Conservation (phyloP, 345 rosid genomes). For the Citrus medica region DNA sequence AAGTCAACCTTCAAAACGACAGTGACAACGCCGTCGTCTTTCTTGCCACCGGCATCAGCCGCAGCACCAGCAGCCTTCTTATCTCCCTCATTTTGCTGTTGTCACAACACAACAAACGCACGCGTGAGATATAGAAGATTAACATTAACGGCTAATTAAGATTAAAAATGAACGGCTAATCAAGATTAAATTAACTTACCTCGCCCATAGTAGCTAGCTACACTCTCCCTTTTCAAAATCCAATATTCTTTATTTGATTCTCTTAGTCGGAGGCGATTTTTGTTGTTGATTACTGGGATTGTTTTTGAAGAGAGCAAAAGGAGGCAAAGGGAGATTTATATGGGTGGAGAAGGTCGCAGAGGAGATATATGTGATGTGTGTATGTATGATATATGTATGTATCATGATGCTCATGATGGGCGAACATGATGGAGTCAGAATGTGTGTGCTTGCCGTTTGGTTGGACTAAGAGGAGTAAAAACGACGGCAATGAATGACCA, state of each 20-base stretch:
- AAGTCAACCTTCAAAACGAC: slow-evolving; percentile 67
- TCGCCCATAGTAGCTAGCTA: slow-evolving; percentile 34
- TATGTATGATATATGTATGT: slow-evolving; percentile 6
- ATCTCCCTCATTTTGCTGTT: slow-evolving; percentile 36
- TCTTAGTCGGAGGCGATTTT: background rate
- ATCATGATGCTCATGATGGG: background rate
- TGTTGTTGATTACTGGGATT: background rate
- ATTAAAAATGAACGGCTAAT: background rate
- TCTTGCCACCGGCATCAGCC: slow-evolving; percentile 38
- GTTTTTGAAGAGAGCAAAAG: slow-evolving; percentile 23
- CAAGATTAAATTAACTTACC: slow-evolving; percentile 31
- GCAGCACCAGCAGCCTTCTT: slow-evolving; percentile 41
- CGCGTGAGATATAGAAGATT: background rate
- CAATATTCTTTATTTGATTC: background rate
- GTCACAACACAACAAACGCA: background rate
- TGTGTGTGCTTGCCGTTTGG: slow-evolving; percentile 36
- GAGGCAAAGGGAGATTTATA: slow-evolving; percentile 29
- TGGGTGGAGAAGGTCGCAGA: slow-evolving; percentile 2
- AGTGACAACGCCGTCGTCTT: slow-evolving; percentile 36
- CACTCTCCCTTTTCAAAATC: background rate
- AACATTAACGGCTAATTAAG: background rate
- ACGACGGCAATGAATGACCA: slow-evolving; percentile 21
- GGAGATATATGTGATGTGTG: background rate
- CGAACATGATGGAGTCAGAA: slow-evolving; percentile 28
- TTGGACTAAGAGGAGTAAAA: slow-evolving; percentile 28